Conservation (phyloP, 345 rosid species). For the Noccaea bulbosa region DNA sequence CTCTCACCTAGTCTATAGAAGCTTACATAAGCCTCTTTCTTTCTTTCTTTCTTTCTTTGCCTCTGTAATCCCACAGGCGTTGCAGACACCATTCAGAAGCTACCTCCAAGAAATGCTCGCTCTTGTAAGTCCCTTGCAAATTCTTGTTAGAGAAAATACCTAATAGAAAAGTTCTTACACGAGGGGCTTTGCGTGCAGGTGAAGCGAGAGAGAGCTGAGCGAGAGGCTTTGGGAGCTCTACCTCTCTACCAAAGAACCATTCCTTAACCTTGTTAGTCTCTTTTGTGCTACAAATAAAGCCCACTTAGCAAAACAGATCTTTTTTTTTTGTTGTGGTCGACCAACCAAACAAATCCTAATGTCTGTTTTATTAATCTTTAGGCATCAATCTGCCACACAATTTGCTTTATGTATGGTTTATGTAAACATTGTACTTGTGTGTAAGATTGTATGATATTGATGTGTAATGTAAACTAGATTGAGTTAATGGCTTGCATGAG, state of each 20-base stretch:
- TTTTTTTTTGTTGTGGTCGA: too few species aligned
- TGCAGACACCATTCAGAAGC: too few species aligned
- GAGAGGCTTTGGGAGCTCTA: conserved; percentile 89
- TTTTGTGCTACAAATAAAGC: neutral
- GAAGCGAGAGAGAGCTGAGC: conserved; percentile 78
- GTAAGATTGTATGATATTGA: neutral
- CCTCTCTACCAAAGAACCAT: conserved; percentile 84
- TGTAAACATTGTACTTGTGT: neutral
- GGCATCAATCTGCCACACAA: conserved; percentile 3
- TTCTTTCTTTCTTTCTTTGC: too few species aligned
- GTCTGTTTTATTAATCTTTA: conserved; percentile 3
- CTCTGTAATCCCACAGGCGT: too few species aligned
- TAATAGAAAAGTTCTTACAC: neutral
- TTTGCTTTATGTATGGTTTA: neutral
- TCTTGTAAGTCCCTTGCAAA: conserved; percentile 59
- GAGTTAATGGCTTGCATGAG: neutral
- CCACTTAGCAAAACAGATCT: conserved; percentile 1
- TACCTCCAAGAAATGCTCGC: conserved; percentile 86
- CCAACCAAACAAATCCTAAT: neutral
- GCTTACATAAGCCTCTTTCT: neutral
- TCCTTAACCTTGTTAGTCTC: conserved; percentile 53
- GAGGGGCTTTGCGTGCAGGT: conserved; percentile 49
- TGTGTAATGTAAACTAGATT: neutral
- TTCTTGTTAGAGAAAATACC: conserved; percentile 1
- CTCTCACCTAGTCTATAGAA: neutral